A percentile compares a stretch with the other conserved stretches of the same genome.
Evolutionary conservation across 2,329 filamentous ascomycete genomes (phyloP).

Genomic region (Pseudogymnoascus destructans): DNA sequence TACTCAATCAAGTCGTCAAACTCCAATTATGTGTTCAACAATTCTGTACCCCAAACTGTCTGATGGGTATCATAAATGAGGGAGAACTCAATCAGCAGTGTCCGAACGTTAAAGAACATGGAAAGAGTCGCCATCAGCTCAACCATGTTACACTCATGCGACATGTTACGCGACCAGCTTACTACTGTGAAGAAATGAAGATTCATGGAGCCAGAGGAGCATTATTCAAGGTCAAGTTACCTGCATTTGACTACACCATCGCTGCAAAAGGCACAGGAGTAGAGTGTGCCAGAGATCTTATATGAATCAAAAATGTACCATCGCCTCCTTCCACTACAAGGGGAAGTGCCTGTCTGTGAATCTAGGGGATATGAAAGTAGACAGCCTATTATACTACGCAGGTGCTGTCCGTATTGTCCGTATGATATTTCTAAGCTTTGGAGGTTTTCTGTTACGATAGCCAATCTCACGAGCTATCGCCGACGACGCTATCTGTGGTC

Average conservation of each 20-base stretch:
- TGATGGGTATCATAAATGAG: too few relatives aligned
- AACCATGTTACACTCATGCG: background rate
- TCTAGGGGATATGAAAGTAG: slow-evolving; percentile 22
- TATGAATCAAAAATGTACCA: slow-evolving; percentile 29
- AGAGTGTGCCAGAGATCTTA: slow-evolving; percentile 27
- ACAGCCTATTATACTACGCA: too few relatives aligned
- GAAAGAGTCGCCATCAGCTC: background rate
- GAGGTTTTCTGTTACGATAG: too few relatives aligned
- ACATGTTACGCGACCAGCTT: slow-evolving; percentile 5
- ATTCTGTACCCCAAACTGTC: too few relatives aligned
- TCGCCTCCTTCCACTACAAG: slow-evolving; percentile 27
- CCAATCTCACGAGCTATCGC: too few relatives aligned
- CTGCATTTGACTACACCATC: slow-evolving; percentile 32
- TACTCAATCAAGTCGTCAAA: too few relatives aligned
- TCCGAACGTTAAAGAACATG: background rate
- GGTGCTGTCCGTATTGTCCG: too few relatives aligned
- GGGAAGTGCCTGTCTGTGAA: slow-evolving; percentile 29
- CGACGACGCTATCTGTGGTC: too few relatives aligned
- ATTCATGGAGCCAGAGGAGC: slow-evolving; percentile 27
- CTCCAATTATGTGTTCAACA: too few relatives aligned
- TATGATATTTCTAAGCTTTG: too few relatives aligned
- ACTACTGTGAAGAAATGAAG: slow-evolving; percentile 3
- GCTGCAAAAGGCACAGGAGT: slow-evolving; percentile 30
- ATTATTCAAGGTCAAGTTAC: slow-evolving; percentile 31
- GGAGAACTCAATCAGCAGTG: background rate